Conservation (phyloP, 148 eudicot genomes). For the Silene latifolia region DNA sequence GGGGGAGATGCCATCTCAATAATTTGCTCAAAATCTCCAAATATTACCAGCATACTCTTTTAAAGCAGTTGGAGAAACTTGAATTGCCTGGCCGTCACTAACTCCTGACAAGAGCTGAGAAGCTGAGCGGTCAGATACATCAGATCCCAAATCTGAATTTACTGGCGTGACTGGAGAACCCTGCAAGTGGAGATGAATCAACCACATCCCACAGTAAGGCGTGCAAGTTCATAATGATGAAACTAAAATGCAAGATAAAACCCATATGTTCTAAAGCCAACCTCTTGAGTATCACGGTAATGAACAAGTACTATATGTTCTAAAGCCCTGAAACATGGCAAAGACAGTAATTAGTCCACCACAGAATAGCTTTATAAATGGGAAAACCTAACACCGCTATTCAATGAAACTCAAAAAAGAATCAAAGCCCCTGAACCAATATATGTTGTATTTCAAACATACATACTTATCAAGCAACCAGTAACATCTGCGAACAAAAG, state of each 20-base stretch:
- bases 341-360: neutral
- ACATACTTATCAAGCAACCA: slow-evolving; percentile 98
- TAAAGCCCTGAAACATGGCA: slow-evolving; percentile 53
- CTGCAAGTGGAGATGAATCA: slow-evolving; percentile 45
- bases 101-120: slow-evolving; percentile 51
- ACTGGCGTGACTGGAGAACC: slow-evolving; percentile 62
- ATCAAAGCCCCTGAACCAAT: slow-evolving; percentile 12
- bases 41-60: slow-evolving; percentile 40
- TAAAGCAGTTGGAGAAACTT: slow-evolving; percentile 23
- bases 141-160: slow-evolving; percentile 56
- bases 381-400: neutral
- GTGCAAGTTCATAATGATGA: neutral
- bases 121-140: slow-evolving; percentile 49
- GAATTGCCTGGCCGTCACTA: slow-evolving; percentile 45
- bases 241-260: too few species aligned
- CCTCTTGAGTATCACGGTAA: slow-evolving; percentile 98
- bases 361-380: too few species aligned
- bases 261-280: slow-evolving; percentile 9
- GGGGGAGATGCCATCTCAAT: neutral
- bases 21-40: neutral
- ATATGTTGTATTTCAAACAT: slow-evolving; percentile 17
- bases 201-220: slow-evolving; percentile 18
- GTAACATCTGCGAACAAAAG: slow-evolving; percentile 94
- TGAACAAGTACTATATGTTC: slow-evolving; percentile 96
- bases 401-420: neutral